Base-by-base conservation (phyloP, 768 basidiomycete genomes). In the Psilocybe tampanensis region DNA sequence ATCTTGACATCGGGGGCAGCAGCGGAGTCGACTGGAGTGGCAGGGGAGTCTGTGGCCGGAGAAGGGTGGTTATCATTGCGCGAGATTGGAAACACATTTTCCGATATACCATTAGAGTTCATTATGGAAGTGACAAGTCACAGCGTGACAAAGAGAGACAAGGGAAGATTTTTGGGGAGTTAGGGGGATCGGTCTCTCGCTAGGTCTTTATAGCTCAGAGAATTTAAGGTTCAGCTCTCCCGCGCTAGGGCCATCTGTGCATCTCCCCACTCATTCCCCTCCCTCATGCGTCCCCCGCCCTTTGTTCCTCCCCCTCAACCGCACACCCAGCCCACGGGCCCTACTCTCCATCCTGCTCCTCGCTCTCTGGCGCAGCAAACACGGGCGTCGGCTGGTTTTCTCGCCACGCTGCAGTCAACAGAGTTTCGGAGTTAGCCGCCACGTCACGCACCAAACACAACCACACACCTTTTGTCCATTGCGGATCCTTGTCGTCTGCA, bases 171-270 rank as follows among this genome's bases (percentile, higher is more conserved):
- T 86, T 86, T 85, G 80, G 83, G 82, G 85, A 84, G 77, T 83
- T 82, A 86, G 86, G 84, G 81, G 79, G 80, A 81, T 82, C 79
- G 74, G 77, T 80, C 78, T 77, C 75, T 78, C 77, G 77, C 81
- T 84, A 83, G 80, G 86, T 84, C 86, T 88, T 89, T 89, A 89
- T 90, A 89, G 84, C 79, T 80, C 77, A 76, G 73, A 76, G 77
- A 82, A 89, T 81, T 86, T 89, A 88, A 89, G 86, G 86, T 89
- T 89, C 86, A 78, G 85, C 85, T 86, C 85, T 85, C 84, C 83
- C 80, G 82, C 83, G 85, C 86, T 85, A 81, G 86, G 86, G 80
- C 85, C 85, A 85, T 70, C 68, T 68, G 36, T 13, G 36, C 64
- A 64, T 67, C 70, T 72, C 70, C 68, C n/a, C n/a, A n/a, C 69